Base-by-base conservation (phyloP, 345 rosid genomes). In the Draba incana region DNA sequence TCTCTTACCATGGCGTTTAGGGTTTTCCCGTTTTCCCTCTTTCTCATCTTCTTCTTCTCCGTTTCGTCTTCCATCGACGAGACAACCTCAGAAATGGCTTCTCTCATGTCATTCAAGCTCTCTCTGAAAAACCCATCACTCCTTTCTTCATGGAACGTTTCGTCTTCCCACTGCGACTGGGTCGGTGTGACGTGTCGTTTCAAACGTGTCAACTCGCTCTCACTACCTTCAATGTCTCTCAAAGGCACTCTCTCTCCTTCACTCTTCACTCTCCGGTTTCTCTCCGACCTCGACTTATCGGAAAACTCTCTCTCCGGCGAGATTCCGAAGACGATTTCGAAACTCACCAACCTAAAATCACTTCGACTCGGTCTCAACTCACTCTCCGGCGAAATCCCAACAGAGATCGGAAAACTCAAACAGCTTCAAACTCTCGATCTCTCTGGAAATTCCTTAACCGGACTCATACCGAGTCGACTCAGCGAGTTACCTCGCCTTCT, bases 91-190 rank as follows among this genome's bases (percentile, higher is more conserved):
- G 96, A 92, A 49, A 64, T 33, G 15, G 57, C 42, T n/a, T 62
- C 14, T 43, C 85, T 91, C 0, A 20, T 86, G 25, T 77, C 86
- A 7, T 87, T 91, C 69, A 86, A 73, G 70, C 16, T 6, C 15
- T 57, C 85, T 1, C 87, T 93, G 3, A 68, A 76, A 45, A 75
- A 78, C 64, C 86, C 82, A 3, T 45, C 33, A 0, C 2, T 57
- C 0, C 90, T 94, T 38, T 43, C 82, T 62, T 86, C 91, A 37
- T 94, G 99, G 97, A 87, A 80, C 77, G 44, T 4, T 3, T 57
- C 85, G 11, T 31, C 72, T 6, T 69, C 78, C 16, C 72, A 80
- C 56, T 94, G 97, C 61, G 54, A 69, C 44, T 94, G 99, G 99
- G 67, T 61, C n/a, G 99, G 97, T 11, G 88, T 94, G 3, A 48